Evolutionary conservation across 176 grass and related monocot genomes (phyloP).

Genomic region (Oropetium thomaeum): DNA sequence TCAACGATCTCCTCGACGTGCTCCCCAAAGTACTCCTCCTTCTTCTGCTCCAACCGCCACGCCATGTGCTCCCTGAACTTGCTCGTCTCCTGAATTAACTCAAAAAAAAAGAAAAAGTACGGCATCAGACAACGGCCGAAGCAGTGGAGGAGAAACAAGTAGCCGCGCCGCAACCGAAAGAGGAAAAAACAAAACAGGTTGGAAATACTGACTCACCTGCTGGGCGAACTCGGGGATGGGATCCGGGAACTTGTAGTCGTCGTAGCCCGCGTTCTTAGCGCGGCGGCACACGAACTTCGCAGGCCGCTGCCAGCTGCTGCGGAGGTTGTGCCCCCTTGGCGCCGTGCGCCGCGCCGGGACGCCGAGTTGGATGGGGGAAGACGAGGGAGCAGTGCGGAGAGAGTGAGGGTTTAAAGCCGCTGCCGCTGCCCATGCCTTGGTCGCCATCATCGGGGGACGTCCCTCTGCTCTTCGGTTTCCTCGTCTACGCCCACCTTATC

Average conservation of each 20-base stretch:
- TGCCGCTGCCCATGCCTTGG: constrained; percentile 28
- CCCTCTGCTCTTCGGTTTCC: background rate
- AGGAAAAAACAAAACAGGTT: background rate
- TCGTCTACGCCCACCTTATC: constrained; percentile 16
- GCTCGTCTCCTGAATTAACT: constrained; percentile 56
- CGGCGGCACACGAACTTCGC: constrained; percentile 47
- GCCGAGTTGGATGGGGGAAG: background rate
- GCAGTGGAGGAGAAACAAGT: background rate
- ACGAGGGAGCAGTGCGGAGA: constrained; percentile 9
- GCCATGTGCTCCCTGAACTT: constrained; percentile 88
- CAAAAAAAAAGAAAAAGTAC: background rate
- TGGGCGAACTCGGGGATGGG: constrained; percentile 84
- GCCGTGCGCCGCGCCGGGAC: background rate
- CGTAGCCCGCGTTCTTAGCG: constrained; percentile 39
- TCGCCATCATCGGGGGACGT: constrained; percentile 28
- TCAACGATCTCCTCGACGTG: constrained; percentile 71
- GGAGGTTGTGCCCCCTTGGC: background rate
- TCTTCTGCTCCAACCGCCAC: constrained; percentile 65
- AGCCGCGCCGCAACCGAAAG: no score
- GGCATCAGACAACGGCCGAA: background rate
- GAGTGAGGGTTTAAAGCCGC: constrained; percentile 27
- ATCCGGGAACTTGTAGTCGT: constrained; percentile 82
- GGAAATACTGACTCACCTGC: constrained; percentile 22
- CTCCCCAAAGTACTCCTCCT: constrained; percentile 70
- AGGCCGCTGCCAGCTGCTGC: constrained; percentile 3